Conservation (phyloP, 257 asterid species). For the Nicotiana tomentosiformis region DNA sequence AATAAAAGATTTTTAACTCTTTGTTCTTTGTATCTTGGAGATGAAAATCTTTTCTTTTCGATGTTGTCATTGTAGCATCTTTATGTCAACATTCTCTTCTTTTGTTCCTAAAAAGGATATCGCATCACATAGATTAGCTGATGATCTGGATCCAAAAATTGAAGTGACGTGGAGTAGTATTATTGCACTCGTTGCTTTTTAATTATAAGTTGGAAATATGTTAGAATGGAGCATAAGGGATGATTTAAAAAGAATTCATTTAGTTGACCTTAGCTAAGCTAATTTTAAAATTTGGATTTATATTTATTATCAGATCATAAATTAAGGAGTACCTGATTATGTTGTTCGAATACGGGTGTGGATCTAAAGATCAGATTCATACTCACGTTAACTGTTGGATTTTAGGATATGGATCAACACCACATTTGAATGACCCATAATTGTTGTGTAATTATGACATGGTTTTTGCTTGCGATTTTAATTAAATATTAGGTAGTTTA, state of each 20-base stretch:
- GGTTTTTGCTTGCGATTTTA: background rate
- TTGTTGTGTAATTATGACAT: background rate
- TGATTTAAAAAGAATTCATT: background rate
- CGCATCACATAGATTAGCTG: conserved; percentile 2
- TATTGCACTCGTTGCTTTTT: background rate
- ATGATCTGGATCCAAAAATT: background rate
- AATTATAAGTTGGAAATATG: background rate
- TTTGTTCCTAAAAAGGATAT: background rate
- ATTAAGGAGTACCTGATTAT: background rate
- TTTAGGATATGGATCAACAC: no score
- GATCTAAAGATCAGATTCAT: no score
- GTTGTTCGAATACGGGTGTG: no score
- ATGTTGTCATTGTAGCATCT: conserved; percentile 8
- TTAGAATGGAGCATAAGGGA: background rate
- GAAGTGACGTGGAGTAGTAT: background rate
- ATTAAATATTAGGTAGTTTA: background rate
- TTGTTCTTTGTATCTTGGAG: background rate
- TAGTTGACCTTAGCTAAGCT: background rate
- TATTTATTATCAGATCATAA: background rate
- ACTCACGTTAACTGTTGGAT: no score
- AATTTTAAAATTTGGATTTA: background rate
- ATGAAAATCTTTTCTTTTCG: background rate
- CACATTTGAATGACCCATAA: background rate
- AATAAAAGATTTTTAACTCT: background rate
- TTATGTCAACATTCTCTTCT: background rate